phyloP scores from a whole-genome alignment of 768 basidiomycete genomes.

The Termitomyces sp. region DNA sequence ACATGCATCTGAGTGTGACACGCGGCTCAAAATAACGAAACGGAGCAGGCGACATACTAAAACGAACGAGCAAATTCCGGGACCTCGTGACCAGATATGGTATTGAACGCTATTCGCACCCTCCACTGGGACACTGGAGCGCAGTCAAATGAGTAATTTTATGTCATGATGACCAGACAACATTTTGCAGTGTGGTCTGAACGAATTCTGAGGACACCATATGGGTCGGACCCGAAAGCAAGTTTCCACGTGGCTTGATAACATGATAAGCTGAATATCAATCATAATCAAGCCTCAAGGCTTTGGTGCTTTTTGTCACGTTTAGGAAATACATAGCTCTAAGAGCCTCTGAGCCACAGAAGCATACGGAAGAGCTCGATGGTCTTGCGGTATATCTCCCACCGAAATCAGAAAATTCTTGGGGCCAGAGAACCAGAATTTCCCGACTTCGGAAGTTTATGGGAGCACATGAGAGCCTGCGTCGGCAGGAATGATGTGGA shows the following conservation, averaged over 20 bases:
- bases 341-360: not conserved
- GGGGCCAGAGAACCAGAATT: not conserved
- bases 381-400: not conserved
- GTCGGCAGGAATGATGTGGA: conserved; percentile 2
- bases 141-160: not conserved
- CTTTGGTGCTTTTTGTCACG: not conserved
- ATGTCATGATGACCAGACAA: not conserved
- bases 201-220: not conserved
- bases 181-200: not conserved
- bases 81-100: conserved; percentile 3
- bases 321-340: not conserved
- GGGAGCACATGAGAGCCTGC: not conserved
- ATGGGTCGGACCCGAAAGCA: conserved; percentile 3
- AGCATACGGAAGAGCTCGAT: not conserved
- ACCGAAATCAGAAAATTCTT: not conserved
- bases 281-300: not conserved
- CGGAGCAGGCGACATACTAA: conserved; percentile 1
- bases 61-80: not conserved
- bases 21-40: conserved; percentile 2
- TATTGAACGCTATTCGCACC: not conserved
- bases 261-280: not conserved
- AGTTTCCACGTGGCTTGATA: conserved; percentile 8
- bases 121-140: not conserved
- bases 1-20: conserved; percentile 3
- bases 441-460: not conserved